Conservation (phyloP, 2,329 filamentous ascomycete genomes). For the Arthrobotrys sinensis region DNA sequence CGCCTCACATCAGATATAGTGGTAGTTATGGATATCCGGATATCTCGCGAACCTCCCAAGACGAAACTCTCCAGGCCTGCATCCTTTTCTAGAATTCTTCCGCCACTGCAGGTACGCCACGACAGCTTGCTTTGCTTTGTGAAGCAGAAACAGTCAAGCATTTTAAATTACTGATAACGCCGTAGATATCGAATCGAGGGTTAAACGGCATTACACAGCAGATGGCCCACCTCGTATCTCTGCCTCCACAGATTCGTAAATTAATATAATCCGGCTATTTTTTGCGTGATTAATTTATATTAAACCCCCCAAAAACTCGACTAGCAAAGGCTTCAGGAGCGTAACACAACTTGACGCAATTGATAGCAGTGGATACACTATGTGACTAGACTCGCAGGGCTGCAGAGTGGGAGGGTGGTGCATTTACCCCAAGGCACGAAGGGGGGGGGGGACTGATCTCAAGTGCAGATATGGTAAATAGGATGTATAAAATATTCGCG, state of each 20-base stretch:
- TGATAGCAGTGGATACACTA: slow-evolving; percentile 10
- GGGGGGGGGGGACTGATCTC: slow-evolving; percentile 5
- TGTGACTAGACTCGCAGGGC: slow-evolving; percentile 35
- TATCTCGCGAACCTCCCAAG: slow-evolving; percentile 21
- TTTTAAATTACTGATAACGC: slow-evolving; percentile 12
- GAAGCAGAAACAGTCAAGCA: background rate
- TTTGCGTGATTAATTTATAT: slow-evolving; percentile 45
- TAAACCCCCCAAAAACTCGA: slow-evolving; percentile 2
- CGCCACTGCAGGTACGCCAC: slow-evolving; percentile 31
- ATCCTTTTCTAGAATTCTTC: slow-evolving; percentile 5
- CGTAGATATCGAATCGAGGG: slow-evolving; percentile 1
- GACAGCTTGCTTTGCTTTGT: slow-evolving; percentile 14
- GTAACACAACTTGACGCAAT: slow-evolving; percentile 31
- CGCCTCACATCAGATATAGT: slow-evolving; percentile 13
- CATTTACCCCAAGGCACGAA: slow-evolving; percentile 30
- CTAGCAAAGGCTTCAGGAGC: background rate
- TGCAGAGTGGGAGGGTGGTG: slow-evolving; percentile 28
- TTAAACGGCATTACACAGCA: slow-evolving; percentile 1
- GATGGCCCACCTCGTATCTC: slow-evolving; percentile 18
- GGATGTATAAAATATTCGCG: slow-evolving; percentile 18
- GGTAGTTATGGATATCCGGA: slow-evolving; percentile 17
- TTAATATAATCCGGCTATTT: slow-evolving; percentile 22
- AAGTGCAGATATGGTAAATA: slow-evolving; percentile 24
- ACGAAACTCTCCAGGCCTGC: background rate
- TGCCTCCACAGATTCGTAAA: slow-evolving; percentile 7